Percentiles rank a stretch among this genome's conserved stretches.
phyloP scores from a whole-genome alignment of 257 asterid species.

The Rauvolfia tetraphylla region DNA sequence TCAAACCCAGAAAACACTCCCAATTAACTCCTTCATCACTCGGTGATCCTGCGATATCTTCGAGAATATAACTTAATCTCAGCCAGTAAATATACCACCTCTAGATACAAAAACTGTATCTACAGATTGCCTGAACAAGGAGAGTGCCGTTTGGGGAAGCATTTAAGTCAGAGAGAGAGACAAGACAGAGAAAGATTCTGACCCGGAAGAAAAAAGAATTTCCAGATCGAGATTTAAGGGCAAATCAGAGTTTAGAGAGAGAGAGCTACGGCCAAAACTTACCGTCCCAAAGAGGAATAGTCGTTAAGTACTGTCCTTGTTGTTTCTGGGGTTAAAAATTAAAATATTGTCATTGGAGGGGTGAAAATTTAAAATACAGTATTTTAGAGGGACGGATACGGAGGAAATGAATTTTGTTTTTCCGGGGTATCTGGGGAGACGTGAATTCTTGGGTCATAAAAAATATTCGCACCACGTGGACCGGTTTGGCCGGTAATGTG shows the following conservation, averaged over 20 bases:
- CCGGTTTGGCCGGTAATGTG: background rate
- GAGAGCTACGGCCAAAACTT: background rate
- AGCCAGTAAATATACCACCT: background rate
- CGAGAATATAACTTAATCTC: constrained; percentile 11
- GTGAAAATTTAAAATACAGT: background rate
- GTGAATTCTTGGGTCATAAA: constrained; percentile 29
- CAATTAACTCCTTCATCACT: background rate
- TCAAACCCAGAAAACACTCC: background rate
- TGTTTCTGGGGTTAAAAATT: background rate
- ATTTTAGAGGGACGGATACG: background rate
- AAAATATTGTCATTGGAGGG: background rate
- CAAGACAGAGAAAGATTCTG: constrained; percentile 20
- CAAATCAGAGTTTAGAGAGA: constrained; percentile 9
- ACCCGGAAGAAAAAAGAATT: constrained; percentile 1
- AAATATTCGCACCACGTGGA: constrained; percentile 26
- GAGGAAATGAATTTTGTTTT: constrained; percentile 27
- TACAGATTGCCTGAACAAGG: constrained; percentile 12
- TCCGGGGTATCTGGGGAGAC: constrained; percentile 21
- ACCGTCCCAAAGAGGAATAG: background rate
- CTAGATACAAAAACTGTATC: background rate
- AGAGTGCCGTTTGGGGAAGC: constrained; percentile 3
- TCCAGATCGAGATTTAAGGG: constrained; percentile 34
- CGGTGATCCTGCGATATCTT: constrained; percentile 10
- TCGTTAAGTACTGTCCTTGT: background rate
- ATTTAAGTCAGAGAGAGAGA: constrained; percentile 3